These are phyloP conservation scores for Solanum hybrid DNA, from an alignment of 305 asterid species.

Conservation along the genomic window DNA sequence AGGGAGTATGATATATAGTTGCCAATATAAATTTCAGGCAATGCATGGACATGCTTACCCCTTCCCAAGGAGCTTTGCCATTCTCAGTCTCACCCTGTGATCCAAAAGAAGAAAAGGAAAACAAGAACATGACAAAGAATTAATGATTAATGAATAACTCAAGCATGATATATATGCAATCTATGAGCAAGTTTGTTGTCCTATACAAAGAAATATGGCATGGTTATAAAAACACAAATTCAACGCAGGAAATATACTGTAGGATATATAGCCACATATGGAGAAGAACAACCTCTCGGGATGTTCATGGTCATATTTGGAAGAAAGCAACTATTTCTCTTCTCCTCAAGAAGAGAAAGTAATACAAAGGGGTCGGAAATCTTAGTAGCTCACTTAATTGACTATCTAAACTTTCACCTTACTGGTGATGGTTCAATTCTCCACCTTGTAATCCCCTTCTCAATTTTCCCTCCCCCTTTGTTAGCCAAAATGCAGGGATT, in stretches of 20 bases:
- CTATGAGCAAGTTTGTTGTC: not conserved
- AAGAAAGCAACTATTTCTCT: not conserved
- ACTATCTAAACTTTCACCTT: not conserved
- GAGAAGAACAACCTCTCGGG: not conserved
- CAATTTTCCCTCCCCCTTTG: not conserved
- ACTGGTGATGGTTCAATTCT: not conserved
- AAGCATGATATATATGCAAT: not conserved
- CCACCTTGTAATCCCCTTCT: not conserved
- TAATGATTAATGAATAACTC: not conserved
- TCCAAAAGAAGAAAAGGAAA: slow-evolving; percentile 39
- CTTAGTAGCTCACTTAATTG: not conserved
- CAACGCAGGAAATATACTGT: not conserved
- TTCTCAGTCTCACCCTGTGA: slow-evolving; percentile 35
- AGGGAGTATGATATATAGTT: not conserved
- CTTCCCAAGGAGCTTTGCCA: slow-evolving; percentile 44
- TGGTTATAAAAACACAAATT: not conserved
- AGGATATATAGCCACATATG: not conserved
- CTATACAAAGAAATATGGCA: not conserved
- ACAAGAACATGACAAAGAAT: not conserved
- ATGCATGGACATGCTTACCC: slow-evolving; percentile 25
- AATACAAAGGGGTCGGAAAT: not conserved
- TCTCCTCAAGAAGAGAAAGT: not conserved
- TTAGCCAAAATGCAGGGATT: not conserved
- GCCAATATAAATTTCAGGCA: not conserved
- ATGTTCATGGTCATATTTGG: not conserved